Percentiles rank a stretch among this genome's conserved stretches.
phyloP scores from a whole-genome alignment of 179 eudicot species.

The Beta lomatogona region DNA sequence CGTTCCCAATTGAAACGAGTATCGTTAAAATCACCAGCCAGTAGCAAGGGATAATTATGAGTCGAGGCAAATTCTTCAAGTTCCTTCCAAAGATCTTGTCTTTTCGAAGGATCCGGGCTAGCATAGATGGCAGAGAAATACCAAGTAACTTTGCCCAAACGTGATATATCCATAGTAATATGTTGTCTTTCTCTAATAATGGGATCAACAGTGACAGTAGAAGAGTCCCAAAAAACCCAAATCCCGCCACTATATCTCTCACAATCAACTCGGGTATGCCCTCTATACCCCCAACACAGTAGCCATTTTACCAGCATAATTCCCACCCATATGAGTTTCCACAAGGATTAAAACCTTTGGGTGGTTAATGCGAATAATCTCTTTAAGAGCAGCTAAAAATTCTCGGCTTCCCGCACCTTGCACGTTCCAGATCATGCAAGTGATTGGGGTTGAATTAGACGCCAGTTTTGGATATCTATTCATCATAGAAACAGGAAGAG shows the following conservation, averaged over 20 bases:
- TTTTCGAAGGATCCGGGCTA: neutral
- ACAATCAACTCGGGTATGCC: too few species aligned
- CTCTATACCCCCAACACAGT: too few species aligned
- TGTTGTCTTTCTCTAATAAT: too few species aligned
- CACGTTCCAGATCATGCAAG: neutral
- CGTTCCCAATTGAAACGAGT: neutral
- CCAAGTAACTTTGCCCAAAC: neutral
- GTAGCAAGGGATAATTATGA: neutral
- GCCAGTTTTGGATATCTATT: neutral
- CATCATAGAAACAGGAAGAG: too few species aligned
- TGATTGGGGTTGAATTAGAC: neutral
- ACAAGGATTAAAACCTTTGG: neutral
- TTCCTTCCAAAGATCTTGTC: neutral
- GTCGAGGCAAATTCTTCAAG: neutral
- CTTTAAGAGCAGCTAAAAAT: neutral
- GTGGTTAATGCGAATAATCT: neutral
- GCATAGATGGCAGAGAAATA: neutral
- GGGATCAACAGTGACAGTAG: too few species aligned
- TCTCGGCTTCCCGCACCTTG: neutral
- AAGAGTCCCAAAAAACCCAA: too few species aligned
- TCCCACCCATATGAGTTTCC: neutral
- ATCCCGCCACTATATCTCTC: too few species aligned
- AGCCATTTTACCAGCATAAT: neutral
- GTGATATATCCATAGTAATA: neutral
- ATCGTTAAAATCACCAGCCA: neutral